Conservation (phyloP, 129 eudicot species). For the Chrysanthemum makinoi region DNA sequence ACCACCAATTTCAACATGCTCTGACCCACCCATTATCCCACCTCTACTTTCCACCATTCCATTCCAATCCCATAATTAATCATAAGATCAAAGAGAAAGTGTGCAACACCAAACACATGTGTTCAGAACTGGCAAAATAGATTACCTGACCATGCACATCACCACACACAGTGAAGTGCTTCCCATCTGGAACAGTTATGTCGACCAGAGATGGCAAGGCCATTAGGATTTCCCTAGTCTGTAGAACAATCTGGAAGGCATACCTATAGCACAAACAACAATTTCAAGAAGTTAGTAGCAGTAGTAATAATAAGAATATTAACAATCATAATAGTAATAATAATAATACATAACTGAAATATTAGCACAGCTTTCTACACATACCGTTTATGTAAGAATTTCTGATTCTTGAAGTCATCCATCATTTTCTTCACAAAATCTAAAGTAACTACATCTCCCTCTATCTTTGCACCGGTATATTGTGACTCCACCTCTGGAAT, state of each 20-base stretch:
- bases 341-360: neutral
- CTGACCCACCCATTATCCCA: too few species aligned
- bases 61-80: too few species aligned
- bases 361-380: neutral
- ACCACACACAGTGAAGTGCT: slow-evolving; percentile 97
- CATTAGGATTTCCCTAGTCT: slow-evolving; percentile 71
- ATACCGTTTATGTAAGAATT: slow-evolving; percentile 81
- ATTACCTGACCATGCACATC: slow-evolving; percentile 99
- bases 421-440: slow-evolving; percentile 97
- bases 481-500: slow-evolving; percentile 84
- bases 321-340: neutral
- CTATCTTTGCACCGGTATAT: slow-evolving; percentile 95
- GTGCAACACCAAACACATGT: neutral
- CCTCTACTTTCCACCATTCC: too few species aligned
- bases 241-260: slow-evolving; percentile 91
- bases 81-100: neutral
- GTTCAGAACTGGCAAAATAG: neutral
- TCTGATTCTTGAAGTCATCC: slow-evolving; percentile 96
- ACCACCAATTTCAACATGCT: too few species aligned
- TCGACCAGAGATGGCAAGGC: slow-evolving; percentile 93
- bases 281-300: neutral
- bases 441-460: slow-evolving; percentile 76
- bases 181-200: slow-evolving; percentile 62
- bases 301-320: neutral
- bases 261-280: slow-evolving; percentile 56